Evolutionary conservation across 106 monocot genomes (phyloP).

Genomic region (Cymbidium sinense): DNA sequence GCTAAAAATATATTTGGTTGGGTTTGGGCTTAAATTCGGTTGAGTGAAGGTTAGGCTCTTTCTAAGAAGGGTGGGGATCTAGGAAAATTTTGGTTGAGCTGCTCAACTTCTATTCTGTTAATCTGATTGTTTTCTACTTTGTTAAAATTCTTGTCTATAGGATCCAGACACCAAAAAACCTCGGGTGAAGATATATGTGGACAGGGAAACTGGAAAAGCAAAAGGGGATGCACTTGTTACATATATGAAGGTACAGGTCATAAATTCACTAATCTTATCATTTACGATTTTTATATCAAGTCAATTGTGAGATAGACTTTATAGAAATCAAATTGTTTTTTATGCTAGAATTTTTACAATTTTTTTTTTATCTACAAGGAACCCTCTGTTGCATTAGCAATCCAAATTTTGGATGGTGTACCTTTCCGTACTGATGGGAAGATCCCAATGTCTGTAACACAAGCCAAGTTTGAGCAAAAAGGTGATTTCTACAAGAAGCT

Average conservation of each 20-base stretch:
- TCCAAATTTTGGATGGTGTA: slow-evolving; percentile 84
- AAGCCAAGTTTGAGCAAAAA: slow-evolving; percentile 96
- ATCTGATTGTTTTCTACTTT: not conserved
- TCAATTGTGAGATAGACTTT: not conserved
- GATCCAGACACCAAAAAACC: slow-evolving; percentile 95
- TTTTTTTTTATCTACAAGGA: slow-evolving; percentile 39
- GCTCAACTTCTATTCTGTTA: not conserved
- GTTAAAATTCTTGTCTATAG: slow-evolving; percentile 24
- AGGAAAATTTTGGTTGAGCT: not conserved
- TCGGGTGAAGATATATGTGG: slow-evolving; percentile 85
- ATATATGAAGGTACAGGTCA: slow-evolving; percentile 66
- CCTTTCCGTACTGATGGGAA: slow-evolving; percentile 75
- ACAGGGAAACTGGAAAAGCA: slow-evolving; percentile 75
- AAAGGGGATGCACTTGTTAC: slow-evolving; percentile 95
- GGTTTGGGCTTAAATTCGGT: not conserved
- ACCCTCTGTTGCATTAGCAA: slow-evolving; percentile 88
- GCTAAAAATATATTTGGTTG: not conserved
- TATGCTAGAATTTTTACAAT: not conserved
- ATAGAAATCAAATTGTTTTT: not conserved
- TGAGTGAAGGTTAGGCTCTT: not conserved
- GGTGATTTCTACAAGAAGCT: slow-evolving; percentile 27
- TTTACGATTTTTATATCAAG: not conserved
- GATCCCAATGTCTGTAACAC: slow-evolving; percentile 63
- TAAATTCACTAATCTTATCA: not conserved
- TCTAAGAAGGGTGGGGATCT: not conserved